phyloP scores from a whole-genome alignment of 352 stramenopile species.

The Pythium phragmitis region DNA sequence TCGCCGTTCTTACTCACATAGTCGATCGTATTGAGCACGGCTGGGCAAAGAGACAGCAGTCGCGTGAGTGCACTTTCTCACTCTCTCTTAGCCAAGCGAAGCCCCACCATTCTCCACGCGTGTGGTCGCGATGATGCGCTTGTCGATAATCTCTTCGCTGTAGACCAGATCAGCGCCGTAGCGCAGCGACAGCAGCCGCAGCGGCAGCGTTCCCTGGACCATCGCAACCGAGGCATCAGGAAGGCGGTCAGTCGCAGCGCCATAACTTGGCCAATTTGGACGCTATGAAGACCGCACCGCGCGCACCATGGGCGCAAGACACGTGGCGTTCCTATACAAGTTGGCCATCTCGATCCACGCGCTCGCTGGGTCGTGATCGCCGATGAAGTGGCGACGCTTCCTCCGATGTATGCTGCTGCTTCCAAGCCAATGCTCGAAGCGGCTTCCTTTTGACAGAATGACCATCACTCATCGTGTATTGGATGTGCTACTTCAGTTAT shows the following conservation, averaged over 20 bases:
- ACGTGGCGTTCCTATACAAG: conserved; percentile 76
- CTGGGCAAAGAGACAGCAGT: conserved; percentile 22
- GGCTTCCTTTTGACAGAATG: conserved; percentile 3
- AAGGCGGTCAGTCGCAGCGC: not conserved
- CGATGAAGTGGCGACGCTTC: not conserved
- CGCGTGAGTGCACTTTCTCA: not conserved
- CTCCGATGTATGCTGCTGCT: not conserved
- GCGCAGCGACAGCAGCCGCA: conserved; percentile 88
- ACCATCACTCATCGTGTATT: conserved; percentile 19
- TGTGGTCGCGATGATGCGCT: conserved; percentile 84
- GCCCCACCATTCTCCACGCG: conserved; percentile 74
- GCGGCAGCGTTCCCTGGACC: conserved; percentile 84
- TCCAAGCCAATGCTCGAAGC: not conserved
- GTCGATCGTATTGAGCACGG: conserved; percentile 85
- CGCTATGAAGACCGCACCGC: conserved; percentile 45
- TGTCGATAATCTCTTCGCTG: conserved; percentile 95
- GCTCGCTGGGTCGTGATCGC: not conserved
- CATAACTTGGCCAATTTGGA: conserved; percentile 1
- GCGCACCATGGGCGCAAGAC: conserved; percentile 94
- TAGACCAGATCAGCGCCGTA: conserved; percentile 94
- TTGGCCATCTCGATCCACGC: conserved; percentile 30
- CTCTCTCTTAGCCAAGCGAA: not conserved
- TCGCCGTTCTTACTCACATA: conserved; percentile 86
- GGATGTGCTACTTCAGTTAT: conserved; percentile 3
- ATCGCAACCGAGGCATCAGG: too few species aligned